A percentile compares a stretch with the other conserved stretches of the same genome.
These are phyloP conservation scores for Komagataella populi DNA, from an alignment of 805 yeast genomes.

Conservation along the genomic window DNA sequence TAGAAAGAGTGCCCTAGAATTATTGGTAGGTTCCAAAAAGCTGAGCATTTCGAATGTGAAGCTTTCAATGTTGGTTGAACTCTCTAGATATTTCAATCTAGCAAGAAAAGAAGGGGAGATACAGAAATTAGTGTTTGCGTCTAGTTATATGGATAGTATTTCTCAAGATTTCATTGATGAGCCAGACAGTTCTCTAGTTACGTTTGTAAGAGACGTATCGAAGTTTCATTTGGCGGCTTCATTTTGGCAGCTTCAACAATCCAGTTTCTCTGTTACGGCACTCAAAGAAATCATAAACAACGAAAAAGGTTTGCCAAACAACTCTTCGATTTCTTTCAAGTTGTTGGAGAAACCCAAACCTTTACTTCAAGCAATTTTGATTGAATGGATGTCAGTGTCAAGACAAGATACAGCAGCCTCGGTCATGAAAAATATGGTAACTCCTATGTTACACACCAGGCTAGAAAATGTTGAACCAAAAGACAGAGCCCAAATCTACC, in stretches of 20 bases:
- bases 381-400: slow-evolving; percentile 62
- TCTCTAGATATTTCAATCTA: slow-evolving; percentile 25
- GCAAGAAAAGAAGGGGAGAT: slow-evolving; percentile 22
- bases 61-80: slow-evolving; percentile 20
- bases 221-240: slow-evolving; percentile 42
- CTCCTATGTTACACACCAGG: slow-evolving; percentile 20
- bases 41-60: neutral
- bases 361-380: slow-evolving; percentile 26
- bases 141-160: slow-evolving; percentile 28
- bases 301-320: neutral
- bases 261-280: slow-evolving; percentile 40
- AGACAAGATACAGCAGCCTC: slow-evolving; percentile 50
- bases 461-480: slow-evolving; percentile 8
- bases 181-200: neutral
- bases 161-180: slow-evolving; percentile 8
- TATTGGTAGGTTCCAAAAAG: slow-evolving; percentile 9
- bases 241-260: slow-evolving; percentile 52
- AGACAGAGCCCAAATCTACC: slow-evolving; percentile 30
- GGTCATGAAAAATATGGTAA: slow-evolving; percentile 45
- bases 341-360: slow-evolving; percentile 10
- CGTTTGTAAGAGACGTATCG: slow-evolving; percentile 12
- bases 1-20: slow-evolving; percentile 23
- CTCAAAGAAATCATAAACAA: slow-evolving; percentile 17
- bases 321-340: slow-evolving; percentile 5
- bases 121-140: slow-evolving; percentile 39